phyloP scores from a whole-genome alignment of 768 basidiomycete species.

The Kwoniella europaea region DNA sequence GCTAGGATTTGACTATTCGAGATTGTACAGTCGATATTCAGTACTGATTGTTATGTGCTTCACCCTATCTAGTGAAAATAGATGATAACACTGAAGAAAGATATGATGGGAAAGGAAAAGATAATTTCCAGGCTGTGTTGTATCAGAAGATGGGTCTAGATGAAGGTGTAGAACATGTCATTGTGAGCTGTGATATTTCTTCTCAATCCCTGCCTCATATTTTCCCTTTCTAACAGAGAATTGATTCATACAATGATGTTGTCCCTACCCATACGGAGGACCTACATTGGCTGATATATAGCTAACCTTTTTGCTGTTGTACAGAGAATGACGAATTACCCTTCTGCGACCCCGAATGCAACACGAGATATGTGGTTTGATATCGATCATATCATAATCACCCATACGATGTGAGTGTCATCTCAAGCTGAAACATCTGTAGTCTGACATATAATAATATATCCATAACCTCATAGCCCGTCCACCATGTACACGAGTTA shows the following conservation, averaged over 20 bases:
- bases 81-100: conserved; percentile 8
- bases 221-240: too few relatives aligned
- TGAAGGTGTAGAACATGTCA: conserved; percentile 27
- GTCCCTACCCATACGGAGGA: neutral
- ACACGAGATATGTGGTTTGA: conserved; percentile 14
- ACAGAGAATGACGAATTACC: conserved; percentile 19
- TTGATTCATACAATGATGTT: too few relatives aligned
- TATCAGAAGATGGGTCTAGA: conserved; percentile 21
- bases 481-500: conserved; percentile 23
- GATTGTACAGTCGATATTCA: too few relatives aligned
- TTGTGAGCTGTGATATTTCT: conserved; percentile 15
- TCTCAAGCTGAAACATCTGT: neutral
- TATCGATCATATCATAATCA: conserved; percentile 20
- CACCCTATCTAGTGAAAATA: neutral
- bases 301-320: neutral
- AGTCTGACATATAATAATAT: too few relatives aligned
- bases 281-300: neutral
- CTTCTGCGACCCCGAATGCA: neutral
- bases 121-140: conserved; percentile 22
- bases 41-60: too few relatives aligned
- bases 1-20: too few relatives aligned
- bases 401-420: conserved; percentile 18
- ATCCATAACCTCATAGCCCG: neutral
- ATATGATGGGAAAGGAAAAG: conserved; percentile 6
- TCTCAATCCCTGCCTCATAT: too few relatives aligned